A percentile compares a stretch with the other conserved stretches of the same genome.
phyloP scores from a whole-genome alignment of 2,329 filamentous ascomycete species.

The Diaporthe ilicicola region DNA sequence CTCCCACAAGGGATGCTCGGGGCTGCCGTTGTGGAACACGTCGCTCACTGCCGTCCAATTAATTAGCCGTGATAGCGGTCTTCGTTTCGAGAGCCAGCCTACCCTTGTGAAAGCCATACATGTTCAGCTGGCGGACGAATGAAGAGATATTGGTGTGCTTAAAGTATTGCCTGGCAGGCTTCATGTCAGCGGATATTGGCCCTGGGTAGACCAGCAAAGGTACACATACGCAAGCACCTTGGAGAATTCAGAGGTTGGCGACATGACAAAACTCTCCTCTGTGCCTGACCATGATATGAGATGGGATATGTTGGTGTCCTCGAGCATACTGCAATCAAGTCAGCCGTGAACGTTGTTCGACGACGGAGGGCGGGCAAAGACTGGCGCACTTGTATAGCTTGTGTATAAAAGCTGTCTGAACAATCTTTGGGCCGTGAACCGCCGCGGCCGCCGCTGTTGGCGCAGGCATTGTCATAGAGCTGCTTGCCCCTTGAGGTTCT shows the following conservation, averaged over 20 bases:
- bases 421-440: slow-evolving; percentile 93
- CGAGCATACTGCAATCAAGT: slow-evolving; percentile 81
- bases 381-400: slow-evolving; percentile 90
- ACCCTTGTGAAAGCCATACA: slow-evolving; percentile 99
- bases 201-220: slow-evolving; percentile 36
- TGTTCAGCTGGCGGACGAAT: slow-evolving; percentile 96
- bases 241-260: slow-evolving; percentile 94
- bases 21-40: slow-evolving; percentile 94
- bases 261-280: slow-evolving; percentile 99
- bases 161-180: slow-evolving; percentile 83
- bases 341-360: not conserved
- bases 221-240: slow-evolving; percentile 91
- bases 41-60: slow-evolving; percentile 78
- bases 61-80: slow-evolving; percentile 37
- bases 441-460: slow-evolving; percentile 72
- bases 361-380: not conserved
- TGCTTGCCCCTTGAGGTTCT: slow-evolving; percentile 46
- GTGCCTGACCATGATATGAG: slow-evolving; percentile 95
- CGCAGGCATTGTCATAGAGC: slow-evolving; percentile 57
- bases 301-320: slow-evolving; percentile 91
- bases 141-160: slow-evolving; percentile 99
- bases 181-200: slow-evolving; percentile 28
- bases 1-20: slow-evolving; percentile 95
- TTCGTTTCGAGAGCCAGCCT: slow-evolving; percentile 33
- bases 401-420: slow-evolving; percentile 98